These are phyloP conservation scores for Schoenoplectus triqueter DNA, from an alignment of 202 grass and related monocot genomes.

Conservation along the genomic window DNA sequence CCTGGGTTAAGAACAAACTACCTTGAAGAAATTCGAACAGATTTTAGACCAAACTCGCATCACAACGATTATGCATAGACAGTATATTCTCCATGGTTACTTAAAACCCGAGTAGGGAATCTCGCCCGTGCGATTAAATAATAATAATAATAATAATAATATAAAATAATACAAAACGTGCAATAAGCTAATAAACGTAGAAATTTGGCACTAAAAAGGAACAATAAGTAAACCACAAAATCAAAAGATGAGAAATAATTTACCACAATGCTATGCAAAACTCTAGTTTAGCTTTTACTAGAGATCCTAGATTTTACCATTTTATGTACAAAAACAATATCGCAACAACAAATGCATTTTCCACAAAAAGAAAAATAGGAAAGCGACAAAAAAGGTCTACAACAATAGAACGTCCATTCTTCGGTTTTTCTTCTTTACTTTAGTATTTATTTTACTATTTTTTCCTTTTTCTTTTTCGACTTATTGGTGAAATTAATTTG, in stretches of 20 bases:
- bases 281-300: conserved; percentile 36
- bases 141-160: not conserved
- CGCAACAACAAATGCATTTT: conserved; percentile 32
- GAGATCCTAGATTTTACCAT: conserved; percentile 28
- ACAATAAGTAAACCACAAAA: not conserved
- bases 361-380: conserved; percentile 36
- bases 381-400: conserved; percentile 33
- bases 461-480: not conserved
- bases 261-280: conserved; percentile 29
- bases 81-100: not conserved
- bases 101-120: not conserved
- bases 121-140: not conserved
- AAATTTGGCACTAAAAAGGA: conserved; percentile 5
- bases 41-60: not conserved
- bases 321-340: conserved; percentile 42
- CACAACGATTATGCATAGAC: not conserved
- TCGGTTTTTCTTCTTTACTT: conserved; percentile 15
- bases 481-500: conserved; percentile 19
- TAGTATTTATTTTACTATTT: conserved; percentile 22
- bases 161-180: not conserved
- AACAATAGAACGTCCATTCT: not conserved
- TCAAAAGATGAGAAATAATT: conserved; percentile 2
- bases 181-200: conserved; percentile 1
- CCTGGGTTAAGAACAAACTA: not conserved
- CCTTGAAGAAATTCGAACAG: conserved; percentile 13